Evolutionary conservation across 2,329 filamentous ascomycete genomes (phyloP).

Genomic region (Metarhizium sp.): DNA sequence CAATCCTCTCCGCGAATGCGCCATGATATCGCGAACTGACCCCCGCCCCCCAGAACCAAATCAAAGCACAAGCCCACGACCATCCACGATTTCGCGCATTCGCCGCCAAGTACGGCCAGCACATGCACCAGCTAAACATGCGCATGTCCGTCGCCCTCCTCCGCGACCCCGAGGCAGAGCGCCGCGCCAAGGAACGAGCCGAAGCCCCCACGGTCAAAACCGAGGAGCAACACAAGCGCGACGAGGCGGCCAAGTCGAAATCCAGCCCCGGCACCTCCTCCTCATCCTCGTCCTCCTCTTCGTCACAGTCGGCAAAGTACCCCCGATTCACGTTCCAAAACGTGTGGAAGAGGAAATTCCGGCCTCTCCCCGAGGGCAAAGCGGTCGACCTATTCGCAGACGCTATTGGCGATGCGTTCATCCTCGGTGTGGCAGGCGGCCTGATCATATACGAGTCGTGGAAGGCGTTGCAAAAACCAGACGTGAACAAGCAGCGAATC

Average conservation of each 20-base stretch:
- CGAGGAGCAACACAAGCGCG: constrained; percentile 48
- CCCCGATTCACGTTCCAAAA: constrained; percentile 30
- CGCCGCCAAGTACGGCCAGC: constrained; percentile 53
- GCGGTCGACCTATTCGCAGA: constrained; percentile 60
- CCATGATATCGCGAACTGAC: constrained; percentile 9
- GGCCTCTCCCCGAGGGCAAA: constrained; percentile 53
- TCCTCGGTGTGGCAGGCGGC: constrained; percentile 46
- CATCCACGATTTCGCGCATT: constrained; percentile 51
- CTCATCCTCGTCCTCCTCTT: neutral
- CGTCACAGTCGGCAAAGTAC: constrained; percentile 12
- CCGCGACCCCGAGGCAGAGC: constrained; percentile 47
- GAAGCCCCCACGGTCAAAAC: constrained; percentile 57
- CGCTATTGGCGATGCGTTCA: constrained; percentile 54
- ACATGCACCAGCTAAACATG: constrained; percentile 60
- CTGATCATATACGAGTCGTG: constrained; percentile 55
- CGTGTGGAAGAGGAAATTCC: constrained; percentile 54
- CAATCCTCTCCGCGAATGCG: neutral
- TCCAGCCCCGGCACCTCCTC: constrained; percentile 11
- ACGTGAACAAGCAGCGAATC: constrained; percentile 44
- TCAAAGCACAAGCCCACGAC: constrained; percentile 57
- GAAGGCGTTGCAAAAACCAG: constrained; percentile 49
- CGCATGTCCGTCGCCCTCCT: constrained; percentile 49
- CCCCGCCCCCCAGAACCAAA: constrained; percentile 45
- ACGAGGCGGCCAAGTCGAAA: constrained; percentile 37
- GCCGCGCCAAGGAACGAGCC: constrained; percentile 50